Base-by-base conservation (phyloP, 1,139 yeast genomes). In the Blastobotrys indianensis region DNA sequence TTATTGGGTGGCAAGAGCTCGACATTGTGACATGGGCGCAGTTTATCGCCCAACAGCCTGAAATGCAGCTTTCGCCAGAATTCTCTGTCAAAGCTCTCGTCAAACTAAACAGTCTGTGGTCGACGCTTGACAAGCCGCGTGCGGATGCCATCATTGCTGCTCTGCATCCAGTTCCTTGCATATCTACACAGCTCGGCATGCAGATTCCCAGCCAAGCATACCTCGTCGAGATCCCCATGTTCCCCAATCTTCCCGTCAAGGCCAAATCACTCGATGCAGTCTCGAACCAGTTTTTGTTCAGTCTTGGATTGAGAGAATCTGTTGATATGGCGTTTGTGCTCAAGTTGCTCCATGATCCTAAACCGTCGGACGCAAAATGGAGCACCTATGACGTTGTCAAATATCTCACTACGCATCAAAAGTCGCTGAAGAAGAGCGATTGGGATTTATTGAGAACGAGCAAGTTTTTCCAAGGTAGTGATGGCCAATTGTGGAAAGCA, bases 141-240 rank as follows among this genome's bases (percentile, higher is more conserved):
- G 48, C 54, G 28, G 39, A 31, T 2, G 39, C 32, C 3, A 46
- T 66, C 0, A 45, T 41, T 13, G 39, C 46, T 4, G 37, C 55
- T n/a, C 48, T 69, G 32, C 39, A 48, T 7, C 37, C 49, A 3
- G 50, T 54, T 4, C 55, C 60, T 5, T 66, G 70, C 42, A 60
- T 69, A 16, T 70, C 74, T 1, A 68, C 72, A 4, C 65, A 65
- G 35, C 55, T 59, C 16, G 73, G 73, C 1, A 60, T 67, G 64
- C 62, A 61, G 41, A 30, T 35, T 16, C 73, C 73, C 0, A 33
- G 51, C 2, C 67, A 68, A 37, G 51, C 70, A 1, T 69, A 69
- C 44, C 42, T 69, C 16, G 55, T 53, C 32, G 55, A 55, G 11
- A 64, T 68, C 16, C 59, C 62, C 10, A 53, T 68, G 42, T 69